Base-by-base conservation (phyloP, 208 protist species). In the Leishmania tarentolae region DNA sequence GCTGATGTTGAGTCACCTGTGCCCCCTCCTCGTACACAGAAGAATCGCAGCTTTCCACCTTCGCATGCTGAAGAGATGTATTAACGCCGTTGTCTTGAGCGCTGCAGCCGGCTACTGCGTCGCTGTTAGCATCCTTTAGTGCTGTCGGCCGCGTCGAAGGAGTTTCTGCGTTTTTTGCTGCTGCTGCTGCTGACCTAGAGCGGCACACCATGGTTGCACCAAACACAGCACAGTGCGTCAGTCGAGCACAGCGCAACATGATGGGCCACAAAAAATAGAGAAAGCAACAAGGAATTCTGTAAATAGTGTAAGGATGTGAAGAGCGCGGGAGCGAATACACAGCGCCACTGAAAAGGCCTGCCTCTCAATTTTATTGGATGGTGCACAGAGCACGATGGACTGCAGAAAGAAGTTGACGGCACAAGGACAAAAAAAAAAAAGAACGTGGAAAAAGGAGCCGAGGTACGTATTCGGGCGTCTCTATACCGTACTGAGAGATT, bases 241-340 rank as follows among this genome's bases (percentile, higher is more conserved):
- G 8, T 2, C 81, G 76, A 19, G 52, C 75, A 47, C 76, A 53
- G 61, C 76, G 76, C 3, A 85, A 35, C 81, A 85, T 85, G 1
- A 28, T 42, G 31, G n/a, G n/a, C n/a, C n/a, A 50, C 19, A 11
- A 6, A 53, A 44, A 53, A 31, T 3, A 53, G 31, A 40, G 40
- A 31, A 44, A 52, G 40, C 35, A 65, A 8, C 5, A 50, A 44
- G 24, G 31, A 31, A 3, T 2, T 9, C 57, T 9, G 7, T 35
- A 6, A 31, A 63, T 28, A 0, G 28, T 31, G 28, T 63, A 9
- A 63, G 15, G 57, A 63, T 35, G 24, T 63, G 13, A 63, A 31
- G 11, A 6, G 61, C 2, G 61, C 15, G 3, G 61, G 31, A 21
- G 61, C 13, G 13, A 68, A 24, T 15, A 11, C 1, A 31, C 13